Evolutionary conservation across 73 alveolate species (phyloP).

Genomic region (Tetrahymena borealis): DNA sequence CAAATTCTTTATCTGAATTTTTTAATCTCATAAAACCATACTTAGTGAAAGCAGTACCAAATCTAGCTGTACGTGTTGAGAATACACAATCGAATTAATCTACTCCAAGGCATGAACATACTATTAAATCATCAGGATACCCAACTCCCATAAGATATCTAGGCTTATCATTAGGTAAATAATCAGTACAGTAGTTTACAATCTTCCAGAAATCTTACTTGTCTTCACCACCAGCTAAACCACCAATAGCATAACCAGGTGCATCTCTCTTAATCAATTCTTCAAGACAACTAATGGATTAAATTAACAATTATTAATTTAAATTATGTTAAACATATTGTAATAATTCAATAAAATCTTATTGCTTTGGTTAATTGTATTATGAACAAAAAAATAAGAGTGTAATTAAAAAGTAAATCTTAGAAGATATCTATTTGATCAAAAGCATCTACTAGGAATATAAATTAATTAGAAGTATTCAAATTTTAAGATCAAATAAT

Average conservation of each 20-base stretch:
- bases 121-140: constrained; percentile 96
- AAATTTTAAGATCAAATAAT: too few relatives aligned
- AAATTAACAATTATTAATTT: constrained; percentile 67
- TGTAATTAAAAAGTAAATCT: neutral
- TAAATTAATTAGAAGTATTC: neutral
- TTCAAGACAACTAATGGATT: constrained; percentile 73
- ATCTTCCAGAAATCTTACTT: constrained; percentile 95
- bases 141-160: constrained; percentile 99
- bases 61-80: constrained; percentile 98
- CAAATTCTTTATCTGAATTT: constrained; percentile 53
- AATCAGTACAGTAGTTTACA: constrained; percentile 83
- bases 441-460: constrained; percentile 1
- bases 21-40: constrained; percentile 84
- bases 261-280: constrained; percentile 87
- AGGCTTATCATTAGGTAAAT: constrained; percentile 95
- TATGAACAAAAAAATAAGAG: neutral
- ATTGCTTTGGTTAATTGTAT: too few relatives aligned
- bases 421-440: neutral
- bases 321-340: constrained; percentile 72
- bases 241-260: constrained; percentile 99
- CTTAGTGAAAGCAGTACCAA: constrained; percentile 95
- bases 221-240: constrained; percentile 99
- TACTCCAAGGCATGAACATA: constrained; percentile 97
- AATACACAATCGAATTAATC: constrained; percentile 99
- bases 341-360: too few relatives aligned